Evolutionary conservation across 108 stramenopile species (phyloP).

Genomic region (Seminavis robusta): DNA sequence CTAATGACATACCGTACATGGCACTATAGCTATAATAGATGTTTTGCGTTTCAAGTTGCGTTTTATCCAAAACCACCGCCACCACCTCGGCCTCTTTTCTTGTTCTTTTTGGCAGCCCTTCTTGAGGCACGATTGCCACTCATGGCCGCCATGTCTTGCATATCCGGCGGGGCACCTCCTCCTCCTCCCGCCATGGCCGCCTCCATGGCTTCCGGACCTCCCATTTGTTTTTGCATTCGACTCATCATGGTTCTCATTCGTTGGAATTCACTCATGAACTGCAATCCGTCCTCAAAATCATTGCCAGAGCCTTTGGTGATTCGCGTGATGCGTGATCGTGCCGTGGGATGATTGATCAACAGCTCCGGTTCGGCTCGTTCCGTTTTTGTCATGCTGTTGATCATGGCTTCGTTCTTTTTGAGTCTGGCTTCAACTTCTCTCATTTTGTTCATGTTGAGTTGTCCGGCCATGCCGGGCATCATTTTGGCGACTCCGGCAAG

Average conservation of each 20-base stretch:
- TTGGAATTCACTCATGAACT: conserved; percentile 92
- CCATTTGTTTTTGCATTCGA: conserved; percentile 88
- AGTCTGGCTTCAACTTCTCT: conserved; percentile 66
- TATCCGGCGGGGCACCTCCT: conserved; percentile 13
- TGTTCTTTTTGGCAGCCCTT: conserved; percentile 82
- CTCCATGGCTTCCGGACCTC: conserved; percentile 25
- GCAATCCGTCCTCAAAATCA: conserved; percentile 58
- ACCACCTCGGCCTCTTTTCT: conserved; percentile 74
- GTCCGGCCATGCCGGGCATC: conserved; percentile 90
- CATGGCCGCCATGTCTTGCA: conserved; percentile 14
- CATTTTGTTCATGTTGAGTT: conserved; percentile 63
- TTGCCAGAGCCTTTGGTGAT: conserved; percentile 84
- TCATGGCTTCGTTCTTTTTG: conserved; percentile 86
- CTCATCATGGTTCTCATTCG: conserved; percentile 95
- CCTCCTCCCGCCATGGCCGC: conserved; percentile 22
- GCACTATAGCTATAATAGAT: no score
- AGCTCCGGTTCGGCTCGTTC: conserved; percentile 88
- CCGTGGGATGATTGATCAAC: conserved; percentile 73
- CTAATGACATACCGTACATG: no score
- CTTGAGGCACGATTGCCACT: conserved; percentile 74
- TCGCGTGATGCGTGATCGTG: conserved; percentile 64
- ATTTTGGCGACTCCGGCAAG: conserved; percentile 91
- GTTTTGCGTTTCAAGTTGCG: no score
- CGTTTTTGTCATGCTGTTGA: conserved; percentile 87
- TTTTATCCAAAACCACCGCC: conserved; percentile 76